Conservation (phyloP, 768 basidiomycete genomes). For the Sarcomyxa edulis region DNA sequence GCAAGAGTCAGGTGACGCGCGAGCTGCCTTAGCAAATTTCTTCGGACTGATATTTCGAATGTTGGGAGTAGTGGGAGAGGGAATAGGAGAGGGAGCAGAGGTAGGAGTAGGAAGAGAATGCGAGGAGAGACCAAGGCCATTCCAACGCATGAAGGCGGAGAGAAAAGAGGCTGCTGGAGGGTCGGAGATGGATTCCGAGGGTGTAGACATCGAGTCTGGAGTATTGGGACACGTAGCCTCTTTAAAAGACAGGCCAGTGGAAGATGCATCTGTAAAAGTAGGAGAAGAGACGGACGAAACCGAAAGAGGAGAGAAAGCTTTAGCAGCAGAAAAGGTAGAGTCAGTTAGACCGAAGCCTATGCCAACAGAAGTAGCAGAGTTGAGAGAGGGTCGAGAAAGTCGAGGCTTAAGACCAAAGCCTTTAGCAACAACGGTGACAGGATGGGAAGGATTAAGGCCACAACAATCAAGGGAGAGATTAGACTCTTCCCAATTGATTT, state of each 20-base stretch:
- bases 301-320: slow-evolving; percentile 7
- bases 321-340: slow-evolving; percentile 6
- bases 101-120: too few relatives aligned
- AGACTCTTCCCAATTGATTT: slow-evolving; percentile 25
- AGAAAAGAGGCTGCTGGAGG: slow-evolving; percentile 7
- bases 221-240: slow-evolving; percentile 8
- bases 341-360: slow-evolving; percentile 23
- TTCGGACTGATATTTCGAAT: too few relatives aligned
- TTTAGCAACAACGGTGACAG: slow-evolving; percentile 13
- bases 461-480: slow-evolving; percentile 20
- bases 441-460: slow-evolving; percentile 13
- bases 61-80: too few relatives aligned
- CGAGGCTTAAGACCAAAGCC: slow-evolving; percentile 21
- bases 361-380: slow-evolving; percentile 14
- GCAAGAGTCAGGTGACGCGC: slow-evolving; percentile 6
- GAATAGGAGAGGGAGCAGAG: too few relatives aligned
- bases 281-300: slow-evolving; percentile 6
- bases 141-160: too few relatives aligned
- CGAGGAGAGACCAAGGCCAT: too few relatives aligned
- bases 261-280: slow-evolving; percentile 1
- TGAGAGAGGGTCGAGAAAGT: too few relatives aligned
- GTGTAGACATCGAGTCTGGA: slow-evolving; percentile 3
- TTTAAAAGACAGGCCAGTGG: slow-evolving; percentile 8
- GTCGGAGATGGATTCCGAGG: slow-evolving; percentile 12
- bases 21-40: too few relatives aligned